Base-by-base conservation (phyloP, 352 stramenopile genomes). In the Globisporangium perplexum region DNA sequence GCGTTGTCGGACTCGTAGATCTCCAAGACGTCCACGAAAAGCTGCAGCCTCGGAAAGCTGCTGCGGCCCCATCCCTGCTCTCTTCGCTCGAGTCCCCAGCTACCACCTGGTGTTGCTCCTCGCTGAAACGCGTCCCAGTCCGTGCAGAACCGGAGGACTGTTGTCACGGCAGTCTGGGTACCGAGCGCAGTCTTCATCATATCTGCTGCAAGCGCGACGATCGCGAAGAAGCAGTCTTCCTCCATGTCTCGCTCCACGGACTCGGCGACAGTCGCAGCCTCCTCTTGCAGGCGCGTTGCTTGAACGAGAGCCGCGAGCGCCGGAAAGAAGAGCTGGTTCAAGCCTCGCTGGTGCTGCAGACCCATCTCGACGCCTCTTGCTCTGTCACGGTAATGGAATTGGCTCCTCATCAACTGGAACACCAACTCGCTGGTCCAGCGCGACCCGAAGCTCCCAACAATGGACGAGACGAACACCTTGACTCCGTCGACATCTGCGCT, bases 241-340 rank as follows among this genome's bases (percentile, higher is more conserved):
- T 60, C 39, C 20, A 3, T 33, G 6, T 24, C 4, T 14, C 33
- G 30, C 7, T 23, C 11, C 6, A 8, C 41, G 14, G 10, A 4
- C 14, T 36, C 23, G 31, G 7, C 10, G 11, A 17, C 4, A 10
- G 12, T 7, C n/a, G 7, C 12, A 12, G 41, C 4, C 8, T 23
- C 41, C 20, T 20, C 8, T 2, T 23, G 41, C 23, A 3, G 22
- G 10, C 12, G 20, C 14, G 20, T 7, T 7, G 24, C 10, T 33
- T 42, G 23, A 15, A 65, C 23, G n/a, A 18, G 30, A 4, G 31
- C 30, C 1, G 17, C 57, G 17, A 79, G 47, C 1, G 62, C 65
- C 46, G 72, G 69, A 45, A 77, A 79, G n/a, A 82, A 43, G 31
- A 77, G 38, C 10, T 22, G 61, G 26, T 36, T 67, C 15, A 75